Conservation (phyloP, 805 yeast genomes). For the Candida mattraensis region DNA sequence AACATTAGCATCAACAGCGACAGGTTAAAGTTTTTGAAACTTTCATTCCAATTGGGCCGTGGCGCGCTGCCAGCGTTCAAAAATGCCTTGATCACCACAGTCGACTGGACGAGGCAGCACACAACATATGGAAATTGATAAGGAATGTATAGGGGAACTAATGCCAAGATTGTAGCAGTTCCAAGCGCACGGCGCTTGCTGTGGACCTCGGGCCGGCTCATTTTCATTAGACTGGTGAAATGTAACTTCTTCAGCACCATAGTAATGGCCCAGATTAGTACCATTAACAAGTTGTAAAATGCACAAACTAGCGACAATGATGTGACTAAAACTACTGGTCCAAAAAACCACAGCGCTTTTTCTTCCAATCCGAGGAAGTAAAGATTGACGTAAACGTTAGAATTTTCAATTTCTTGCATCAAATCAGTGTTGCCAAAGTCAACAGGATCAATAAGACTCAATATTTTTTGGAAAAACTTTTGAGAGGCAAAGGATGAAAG, state of each 20-base stretch:
- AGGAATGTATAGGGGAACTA: constrained; percentile 67
- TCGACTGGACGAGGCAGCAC: constrained; percentile 55
- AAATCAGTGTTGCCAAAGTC: constrained; percentile 47
- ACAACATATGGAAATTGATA: constrained; percentile 76
- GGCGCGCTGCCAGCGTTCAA: constrained; percentile 1
- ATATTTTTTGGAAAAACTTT: constrained; percentile 36
- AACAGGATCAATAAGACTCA: constrained; percentile 53
- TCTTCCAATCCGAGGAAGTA: constrained; percentile 71
- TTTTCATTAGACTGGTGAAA: constrained; percentile 4
- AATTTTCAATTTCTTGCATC: constrained; percentile 38
- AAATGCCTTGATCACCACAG: constrained; percentile 45
- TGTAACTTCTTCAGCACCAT: constrained; percentile 17
- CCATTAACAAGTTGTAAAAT: constrained; percentile 34
- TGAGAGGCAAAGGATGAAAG: constrained; percentile 41
- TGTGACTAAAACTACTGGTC: constrained; percentile 52
- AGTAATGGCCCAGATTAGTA: constrained; percentile 28
- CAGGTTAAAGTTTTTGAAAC: constrained; percentile 57
- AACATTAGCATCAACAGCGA: constrained; percentile 66
- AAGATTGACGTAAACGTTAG: constrained; percentile 46
- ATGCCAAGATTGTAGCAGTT: constrained; percentile 38
- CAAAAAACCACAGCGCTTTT: constrained; percentile 52
- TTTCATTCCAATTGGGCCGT: constrained; percentile 19
- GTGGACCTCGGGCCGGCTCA: constrained; percentile 4
- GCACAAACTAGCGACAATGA: constrained; percentile 44
- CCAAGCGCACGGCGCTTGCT: constrained; percentile 34